A percentile compares a stretch with the other conserved stretches of the same genome.
Conservation (phyloP, 208 protist genomes). For the Leishmania amazonensis region DNA sequence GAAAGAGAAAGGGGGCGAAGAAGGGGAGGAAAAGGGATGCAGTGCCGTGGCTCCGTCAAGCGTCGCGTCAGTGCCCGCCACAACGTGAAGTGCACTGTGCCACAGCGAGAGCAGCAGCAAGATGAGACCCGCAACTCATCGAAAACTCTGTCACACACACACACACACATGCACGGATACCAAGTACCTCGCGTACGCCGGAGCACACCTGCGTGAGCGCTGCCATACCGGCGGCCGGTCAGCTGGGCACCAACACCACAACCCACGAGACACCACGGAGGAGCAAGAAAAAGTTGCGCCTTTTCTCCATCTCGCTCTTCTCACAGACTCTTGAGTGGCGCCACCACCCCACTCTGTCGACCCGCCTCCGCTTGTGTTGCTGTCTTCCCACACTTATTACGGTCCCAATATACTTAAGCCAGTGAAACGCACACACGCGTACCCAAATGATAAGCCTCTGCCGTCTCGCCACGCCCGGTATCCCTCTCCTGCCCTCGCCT, state of each 20-base stretch:
- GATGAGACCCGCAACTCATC: not conserved
- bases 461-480: not conserved
- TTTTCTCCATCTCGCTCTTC: no score
- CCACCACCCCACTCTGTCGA: not conserved
- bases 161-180: not conserved
- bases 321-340: no score
- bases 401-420: not conserved
- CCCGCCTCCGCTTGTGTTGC: not conserved
- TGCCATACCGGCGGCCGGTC: not conserved
- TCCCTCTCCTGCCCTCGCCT: not conserved
- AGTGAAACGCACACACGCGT: conserved; percentile 4
- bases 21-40: not conserved
- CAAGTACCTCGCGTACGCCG: not conserved
- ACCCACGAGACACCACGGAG: not conserved
- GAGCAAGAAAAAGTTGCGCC: not conserved
- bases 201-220: not conserved
- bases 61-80: not conserved
- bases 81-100: not conserved
- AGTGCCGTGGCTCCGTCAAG: not conserved
- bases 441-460: not conserved
- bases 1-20: not conserved
- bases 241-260: not conserved
- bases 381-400: not conserved
- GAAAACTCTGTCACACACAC: not conserved
- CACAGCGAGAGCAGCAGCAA: not conserved